Evolutionary conservation across 2,329 filamentous ascomycete genomes (phyloP), one percentile per base, ranked within the genome.

Genomic region (Dothideomycetidae sp.): DNA sequence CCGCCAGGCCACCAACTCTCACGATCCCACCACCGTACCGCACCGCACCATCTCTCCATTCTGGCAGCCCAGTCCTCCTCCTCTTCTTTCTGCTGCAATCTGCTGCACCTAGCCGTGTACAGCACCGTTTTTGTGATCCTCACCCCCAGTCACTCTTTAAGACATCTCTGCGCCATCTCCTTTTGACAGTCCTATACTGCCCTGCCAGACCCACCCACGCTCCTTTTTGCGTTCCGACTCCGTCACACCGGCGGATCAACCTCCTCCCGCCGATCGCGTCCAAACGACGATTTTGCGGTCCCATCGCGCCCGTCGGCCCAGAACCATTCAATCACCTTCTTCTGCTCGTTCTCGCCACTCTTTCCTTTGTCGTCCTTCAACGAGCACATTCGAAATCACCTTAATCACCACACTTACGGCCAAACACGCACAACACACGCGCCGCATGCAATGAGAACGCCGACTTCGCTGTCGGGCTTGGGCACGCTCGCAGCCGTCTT

Each of bases 361-460:
- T n/a, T 26, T 26, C 21, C 21, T 26, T 26, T 26, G 21, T 26
- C n/a, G 21, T 26, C 21, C n/a, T 26, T n/a, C 21, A 7, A 7
- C 21, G 21, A n/a, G n/a, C n/a, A 26, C n/a, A 31, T 14, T 14
- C 10, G 14, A 5, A 5, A 33, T 17, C 12, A 10, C 19, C 12
- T 34, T 16, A 19, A 15, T 16, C 13, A 34, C 15, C 9, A 10
- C 10, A 15, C 29, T 13, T 31, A 13, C 29, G 31, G n/a, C n/a
- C n/a, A n/a, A n/a, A n/a, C n/a, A n/a, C n/a, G 7, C n/a, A 7
- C 7, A 26, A 26, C 21, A 26, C 31, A 37, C 29, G 34, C 26
- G 29, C 28, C 41, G 41, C 40, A 41, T 42, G 39, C 38, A 23
- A 45, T 45, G 43, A 41, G 29, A 31, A 35, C 33, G 26, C 30